Base-by-base conservation (phyloP, 2,329 filamentous ascomycete genomes). In the Aspergillus fumigatus region DNA sequence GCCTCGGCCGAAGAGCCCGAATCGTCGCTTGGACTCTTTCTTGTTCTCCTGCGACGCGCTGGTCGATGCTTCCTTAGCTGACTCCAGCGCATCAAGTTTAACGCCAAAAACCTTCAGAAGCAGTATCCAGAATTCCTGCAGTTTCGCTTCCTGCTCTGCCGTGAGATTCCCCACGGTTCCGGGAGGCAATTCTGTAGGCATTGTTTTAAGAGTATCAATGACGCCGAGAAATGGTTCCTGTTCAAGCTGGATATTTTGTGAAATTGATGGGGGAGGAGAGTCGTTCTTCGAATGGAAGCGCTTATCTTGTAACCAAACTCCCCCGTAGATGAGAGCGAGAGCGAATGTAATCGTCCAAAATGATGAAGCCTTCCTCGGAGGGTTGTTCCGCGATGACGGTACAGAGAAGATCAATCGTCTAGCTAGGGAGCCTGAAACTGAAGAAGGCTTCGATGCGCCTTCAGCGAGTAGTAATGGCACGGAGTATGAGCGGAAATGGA, bases 161-260 rank as follows among this genome's bases (percentile, higher is more conserved):
- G 92, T 97, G 57, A 99, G 81, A 65, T 90, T 96, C 57, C 90
- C 92, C 54, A 91, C 84, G 59, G 92, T 86, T 53, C 94, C 94
- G 41, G 68, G 69, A 45, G 67, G 67, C 32, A 63, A 59, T 59
- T 71, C 60, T 58, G 62, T 58, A 52, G 72, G 61, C 67, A 75
- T 73, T 54, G 66, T 72, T 52, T 69, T 61, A 48, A 74, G 70
- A 21, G 70, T 71, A 63, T 75, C 70, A 52, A 74, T 66, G 19
- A 71, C 62, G 47, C 66, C 68, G 53, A 73, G 68, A 56, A 69
- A 71, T 21, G 62, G 57, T 35, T 66, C 52, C 52, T 63, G 53
- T 54, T 57, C 51, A 29, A 65, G 61, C 19, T 53, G 51, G 38
- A 56, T 48, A n/a, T 62, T 50, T 21, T 57, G 57, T 43, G 58